Base-by-base conservation (phyloP, 495 filamentous ascomycete genomes). In the Diplogelasinospora grovesii region DNA sequence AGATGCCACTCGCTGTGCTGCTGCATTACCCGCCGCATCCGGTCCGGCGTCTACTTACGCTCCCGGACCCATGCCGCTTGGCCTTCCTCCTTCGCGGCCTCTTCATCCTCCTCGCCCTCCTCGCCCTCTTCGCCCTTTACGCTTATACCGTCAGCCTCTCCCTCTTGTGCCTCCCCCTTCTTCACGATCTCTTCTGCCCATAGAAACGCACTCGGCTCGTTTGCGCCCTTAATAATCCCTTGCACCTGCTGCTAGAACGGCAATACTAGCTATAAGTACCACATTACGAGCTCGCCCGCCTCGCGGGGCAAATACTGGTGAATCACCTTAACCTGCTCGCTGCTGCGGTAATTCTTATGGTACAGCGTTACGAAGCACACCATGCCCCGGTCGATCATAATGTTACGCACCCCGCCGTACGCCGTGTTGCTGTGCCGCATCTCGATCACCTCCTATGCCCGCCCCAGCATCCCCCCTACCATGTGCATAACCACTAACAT, bases 381-480 rank as follows among this genome's bases (percentile, higher is more conserved):
- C n/a, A 47, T 33, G 4, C 36, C 31, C 30, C 39, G 24, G 23
- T 51, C 28, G 16, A 51, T 16, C 30, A 51, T 36, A 25, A 47
- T 36, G 22, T 31, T 38, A 22, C 43, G 14, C 9, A 39, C 15
- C 22, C 39, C 27, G 15, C 48, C 37, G 28, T 47, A 3, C 6
- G 21, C 31, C 7, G 42, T 54, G 28, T 61, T 61, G 10, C 27
- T 22, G 40, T 46, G 14, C 37, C 45, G 45, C 10, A 64, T 22
- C 18, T 37, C 56, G 2, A 64, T 29, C 6, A 66, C 25, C 52
- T 66, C 54, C 0, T 41, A 46, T 3, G 44, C 51, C 10, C 60
- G 40, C 6, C 39, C 52, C 1, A 50, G 61, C 44, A 53, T 30
- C 15, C 62, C 49, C 3, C 27, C 41, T 2, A 41, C 41, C 10